Conservation (phyloP, 2,329 filamentous ascomycete genomes). For the Botryotinia convoluta region DNA sequence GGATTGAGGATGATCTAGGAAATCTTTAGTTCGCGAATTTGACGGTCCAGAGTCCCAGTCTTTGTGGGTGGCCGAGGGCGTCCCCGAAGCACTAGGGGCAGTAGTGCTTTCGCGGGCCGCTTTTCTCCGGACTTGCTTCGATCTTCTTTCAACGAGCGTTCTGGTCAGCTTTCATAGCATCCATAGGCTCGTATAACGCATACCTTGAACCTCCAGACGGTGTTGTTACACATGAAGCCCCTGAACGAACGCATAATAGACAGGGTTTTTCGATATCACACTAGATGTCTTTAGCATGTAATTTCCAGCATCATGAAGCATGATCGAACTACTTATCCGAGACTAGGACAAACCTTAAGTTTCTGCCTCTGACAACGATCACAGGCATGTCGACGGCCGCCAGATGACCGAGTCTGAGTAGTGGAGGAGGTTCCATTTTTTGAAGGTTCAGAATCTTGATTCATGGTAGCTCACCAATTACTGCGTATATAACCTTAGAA, state of each 20-base stretch:
- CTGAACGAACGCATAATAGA: not conserved
- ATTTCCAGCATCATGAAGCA: not conserved
- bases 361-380: not conserved
- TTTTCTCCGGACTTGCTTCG: not conserved
- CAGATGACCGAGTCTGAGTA: not conserved
- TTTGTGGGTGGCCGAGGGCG: not conserved
- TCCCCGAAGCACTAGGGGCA: not conserved
- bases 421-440: not conserved
- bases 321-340: not conserved
- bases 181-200: not conserved
- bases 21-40: not conserved
- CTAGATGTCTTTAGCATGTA: not conserved
- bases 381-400: not conserved
- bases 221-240: not conserved
- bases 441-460: not conserved
- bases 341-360: not conserved
- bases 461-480: not conserved
- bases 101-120: not conserved
- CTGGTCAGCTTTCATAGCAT: not conserved
- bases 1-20: not conserved
- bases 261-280: not conserved
- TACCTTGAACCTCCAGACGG: not conserved
- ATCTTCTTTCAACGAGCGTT: not conserved
- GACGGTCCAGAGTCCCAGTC: not conserved
- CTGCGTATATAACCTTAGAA: not conserved